A percentile compares a stretch with the other conserved stretches of the same genome.
Evolutionary conservation across 345 rosid species (phyloP).

Genomic region (Sonneratia caseolaris): DNA sequence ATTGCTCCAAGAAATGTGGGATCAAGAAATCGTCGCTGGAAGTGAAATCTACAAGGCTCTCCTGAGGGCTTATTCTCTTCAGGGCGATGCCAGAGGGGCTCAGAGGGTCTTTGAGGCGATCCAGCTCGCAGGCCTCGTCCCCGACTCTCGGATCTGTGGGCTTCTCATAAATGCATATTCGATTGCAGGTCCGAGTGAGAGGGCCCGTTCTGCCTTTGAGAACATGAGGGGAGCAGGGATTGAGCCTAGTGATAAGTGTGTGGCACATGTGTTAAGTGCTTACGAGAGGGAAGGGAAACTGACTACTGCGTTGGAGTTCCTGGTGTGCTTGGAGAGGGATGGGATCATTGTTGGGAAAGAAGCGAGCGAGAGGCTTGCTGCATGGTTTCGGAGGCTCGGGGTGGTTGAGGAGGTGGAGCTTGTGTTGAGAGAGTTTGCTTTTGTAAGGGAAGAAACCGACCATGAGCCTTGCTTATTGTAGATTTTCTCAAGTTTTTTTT

Average conservation of each 20-base stretch:
- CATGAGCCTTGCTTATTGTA: slow-evolving; percentile 1
- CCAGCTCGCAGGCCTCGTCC: slow-evolving; percentile 66
- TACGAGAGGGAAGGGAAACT: slow-evolving; percentile 56
- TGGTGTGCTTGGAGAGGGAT: slow-evolving; percentile 44
- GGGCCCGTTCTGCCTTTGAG: slow-evolving; percentile 46
- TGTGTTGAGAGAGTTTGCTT: slow-evolving; percentile 44
- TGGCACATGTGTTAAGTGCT: slow-evolving; percentile 49
- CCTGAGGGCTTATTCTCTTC: slow-evolving; percentile 66
- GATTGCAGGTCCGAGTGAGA: slow-evolving; percentile 46
- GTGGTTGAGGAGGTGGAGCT: slow-evolving; percentile 58
- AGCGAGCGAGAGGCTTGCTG: slow-evolving; percentile 48
- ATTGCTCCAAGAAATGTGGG: slow-evolving; percentile 54
- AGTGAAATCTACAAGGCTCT: slow-evolving; percentile 86
- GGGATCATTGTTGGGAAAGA: slow-evolving; percentile 47
- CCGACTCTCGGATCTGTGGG: slow-evolving; percentile 56
- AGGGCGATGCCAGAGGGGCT: slow-evolving; percentile 57
- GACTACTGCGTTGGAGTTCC: slow-evolving; percentile 44
- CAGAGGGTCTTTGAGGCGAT: slow-evolving; percentile 68
- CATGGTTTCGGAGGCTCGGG: slow-evolving; percentile 66
- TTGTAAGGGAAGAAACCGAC: slow-evolving; percentile 5
- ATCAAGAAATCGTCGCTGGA: slow-evolving; percentile 47
- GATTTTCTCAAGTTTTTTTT: neutral
- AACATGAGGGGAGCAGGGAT: slow-evolving; percentile 80
- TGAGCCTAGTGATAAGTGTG: slow-evolving; percentile 61
- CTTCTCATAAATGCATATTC: slow-evolving; percentile 71